Evolutionary conservation across 495 filamentous ascomycete species (phyloP).

Genomic region (Podospora pseudopauciseta): DNA sequence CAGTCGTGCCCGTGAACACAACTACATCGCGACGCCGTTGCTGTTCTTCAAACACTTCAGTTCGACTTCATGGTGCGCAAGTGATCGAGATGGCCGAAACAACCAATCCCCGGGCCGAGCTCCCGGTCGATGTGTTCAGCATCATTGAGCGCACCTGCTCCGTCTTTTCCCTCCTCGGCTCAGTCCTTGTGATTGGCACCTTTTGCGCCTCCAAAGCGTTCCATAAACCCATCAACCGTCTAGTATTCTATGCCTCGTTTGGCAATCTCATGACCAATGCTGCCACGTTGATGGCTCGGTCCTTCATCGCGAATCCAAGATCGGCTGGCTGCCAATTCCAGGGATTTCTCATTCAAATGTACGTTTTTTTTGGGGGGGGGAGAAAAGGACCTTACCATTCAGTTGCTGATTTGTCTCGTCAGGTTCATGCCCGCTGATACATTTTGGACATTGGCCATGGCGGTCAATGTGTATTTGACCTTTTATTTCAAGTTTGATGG

Average conservation of each 20-base stretch:
- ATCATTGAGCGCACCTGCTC: slow-evolving; percentile 65
- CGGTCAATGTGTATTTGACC: slow-evolving; percentile 80
- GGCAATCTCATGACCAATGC: slow-evolving; percentile 80
- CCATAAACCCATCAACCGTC: slow-evolving; percentile 74
- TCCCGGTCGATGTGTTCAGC: slow-evolving; percentile 44
- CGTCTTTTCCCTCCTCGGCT: slow-evolving; percentile 66
- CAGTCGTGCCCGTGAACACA: too few species aligned
- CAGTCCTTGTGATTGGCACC: slow-evolving; percentile 68
- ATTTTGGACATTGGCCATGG: slow-evolving; percentile 80
- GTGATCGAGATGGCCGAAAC: background rate
- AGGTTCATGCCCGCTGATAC: slow-evolving; percentile 81
- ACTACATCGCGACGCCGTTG: too few species aligned
- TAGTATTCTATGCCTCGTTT: slow-evolving; percentile 81
- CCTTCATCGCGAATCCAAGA: slow-evolving; percentile 44
- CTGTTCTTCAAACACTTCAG: background rate
- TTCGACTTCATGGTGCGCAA: background rate
- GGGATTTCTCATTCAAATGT: slow-evolving; percentile 70
- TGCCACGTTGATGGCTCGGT: slow-evolving; percentile 67
- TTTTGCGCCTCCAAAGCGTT: slow-evolving; percentile 60
- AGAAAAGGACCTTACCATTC: background rate
- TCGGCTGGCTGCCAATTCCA: slow-evolving; percentile 69
- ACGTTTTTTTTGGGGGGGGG: slow-evolving; percentile 21
- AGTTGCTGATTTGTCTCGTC: background rate
- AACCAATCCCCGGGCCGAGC: background rate
- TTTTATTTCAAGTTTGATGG: slow-evolving; percentile 76